Conservation (phyloP, 1,139 yeast species). For the Meyerozyma smithsonii region DNA sequence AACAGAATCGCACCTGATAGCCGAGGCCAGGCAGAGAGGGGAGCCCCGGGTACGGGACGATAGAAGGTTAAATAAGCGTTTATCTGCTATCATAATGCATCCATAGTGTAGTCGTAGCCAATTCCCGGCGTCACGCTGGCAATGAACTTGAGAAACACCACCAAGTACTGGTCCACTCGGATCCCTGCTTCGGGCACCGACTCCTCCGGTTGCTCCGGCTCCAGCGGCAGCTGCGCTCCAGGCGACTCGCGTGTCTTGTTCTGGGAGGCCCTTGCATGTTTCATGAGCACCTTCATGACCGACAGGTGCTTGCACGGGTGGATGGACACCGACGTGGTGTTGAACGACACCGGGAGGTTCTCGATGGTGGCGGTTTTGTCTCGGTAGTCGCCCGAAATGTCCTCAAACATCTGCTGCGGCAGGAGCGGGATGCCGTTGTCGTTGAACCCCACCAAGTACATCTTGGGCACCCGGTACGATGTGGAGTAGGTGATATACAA, state of each 20-base stretch:
- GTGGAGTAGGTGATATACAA: constrained; percentile 89
- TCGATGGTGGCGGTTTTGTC: constrained; percentile 97
- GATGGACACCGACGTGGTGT: constrained; percentile 80
- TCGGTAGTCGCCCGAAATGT: constrained; percentile 84
- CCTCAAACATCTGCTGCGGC: constrained; percentile 92
- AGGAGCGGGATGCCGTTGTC: constrained; percentile 79
- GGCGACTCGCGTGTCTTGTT: constrained; percentile 1
- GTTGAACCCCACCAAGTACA: constrained; percentile 85
- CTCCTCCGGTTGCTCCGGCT: constrained; percentile 24
- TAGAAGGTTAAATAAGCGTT: too few species aligned
- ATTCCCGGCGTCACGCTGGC: constrained; percentile 98
- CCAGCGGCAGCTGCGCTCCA: constrained; percentile 11
- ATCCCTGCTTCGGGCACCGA: constrained; percentile 31
- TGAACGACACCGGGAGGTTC: constrained; percentile 75
- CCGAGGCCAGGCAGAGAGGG: too few species aligned
- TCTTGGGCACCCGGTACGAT: constrained; percentile 91
- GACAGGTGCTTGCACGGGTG: constrained; percentile 96
- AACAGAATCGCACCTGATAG: too few species aligned
- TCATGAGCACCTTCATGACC: constrained; percentile 86
- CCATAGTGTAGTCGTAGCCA: constrained; percentile 96
- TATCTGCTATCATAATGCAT: constrained; percentile 47
- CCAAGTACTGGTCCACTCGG: constrained; percentile 84
- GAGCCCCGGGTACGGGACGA: too few species aligned
- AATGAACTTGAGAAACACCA: constrained; percentile 86
- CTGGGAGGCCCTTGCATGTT: constrained; percentile 30